Base-by-base conservation (phyloP, 108 stramenopile species). In the Mediolabrus comicus region DNA sequence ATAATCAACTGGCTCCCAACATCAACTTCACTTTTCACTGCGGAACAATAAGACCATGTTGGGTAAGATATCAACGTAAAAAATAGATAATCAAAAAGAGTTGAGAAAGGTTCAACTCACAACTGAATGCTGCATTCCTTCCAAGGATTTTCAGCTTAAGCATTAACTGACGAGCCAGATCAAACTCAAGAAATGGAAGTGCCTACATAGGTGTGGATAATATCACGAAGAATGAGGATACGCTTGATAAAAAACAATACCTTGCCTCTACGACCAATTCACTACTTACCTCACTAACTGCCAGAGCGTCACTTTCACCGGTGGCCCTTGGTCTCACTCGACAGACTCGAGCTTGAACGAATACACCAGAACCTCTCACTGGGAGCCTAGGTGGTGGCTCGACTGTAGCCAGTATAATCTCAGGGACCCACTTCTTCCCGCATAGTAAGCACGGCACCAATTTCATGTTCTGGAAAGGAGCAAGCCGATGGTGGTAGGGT, bases 391-490 rank as follows among this genome's bases (percentile, higher is more conserved):
- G 65, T 14, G 94, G 94, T 36, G 89, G 86, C 71, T 94, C 91
- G 4, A 70, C 65, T 3, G 92, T 90, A 9, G 86, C 65, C 6
- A 92, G 74, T 4, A 95, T 83, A 12, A 84, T 84, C 71, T 97
- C 94, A 14, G 93, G 92, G 16, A 99, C 98, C 98, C 97, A 99
- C 63, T 97, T 97, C 62, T 95, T 91, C 0, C 96, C 90, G 64
- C 98, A 99, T 30, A 89, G 53, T 12, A 91, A 58, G 63, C 97
- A 98, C 12, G 96, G 98, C 16, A 96, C 93, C 11, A 98, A 72
- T 33, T 98, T 93, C 96, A 99, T 96, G 74, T 97, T 95, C 24
- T 83, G 78, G 66, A 99, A 99, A 4, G 97, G 97, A 24, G 97
- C 98, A 36, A 82, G 67, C 14, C 91, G 70, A 69, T 95, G 96